Evolutionary conservation across 345 rosid species (phyloP).

Genomic region (Rubroshorea leprosula): DNA sequence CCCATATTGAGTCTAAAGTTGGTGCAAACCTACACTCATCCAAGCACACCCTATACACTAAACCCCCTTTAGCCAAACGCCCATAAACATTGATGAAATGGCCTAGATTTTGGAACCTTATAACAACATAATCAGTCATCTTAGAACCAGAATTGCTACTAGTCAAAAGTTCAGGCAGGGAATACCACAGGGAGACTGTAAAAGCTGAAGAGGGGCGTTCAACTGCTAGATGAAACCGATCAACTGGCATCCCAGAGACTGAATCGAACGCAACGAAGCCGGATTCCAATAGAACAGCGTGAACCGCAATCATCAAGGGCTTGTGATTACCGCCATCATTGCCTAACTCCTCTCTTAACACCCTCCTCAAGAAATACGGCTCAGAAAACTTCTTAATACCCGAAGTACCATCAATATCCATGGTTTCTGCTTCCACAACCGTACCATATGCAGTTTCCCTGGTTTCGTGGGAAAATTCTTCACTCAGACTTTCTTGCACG

Average conservation of each 20-base stretch:
- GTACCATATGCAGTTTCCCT: slow-evolving; percentile 9
- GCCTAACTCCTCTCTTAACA: slow-evolving; percentile 43
- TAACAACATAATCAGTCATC: slow-evolving; percentile 27
- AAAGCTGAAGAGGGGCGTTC: slow-evolving; percentile 23
- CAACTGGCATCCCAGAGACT: slow-evolving; percentile 25
- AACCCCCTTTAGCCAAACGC: background rate
- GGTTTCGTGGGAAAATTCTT: slow-evolving; percentile 25
- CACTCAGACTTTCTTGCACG: background rate
- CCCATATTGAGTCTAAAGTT: no score
- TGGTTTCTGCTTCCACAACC: slow-evolving; percentile 1
- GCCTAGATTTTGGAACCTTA: slow-evolving; percentile 46
- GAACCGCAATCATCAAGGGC: slow-evolving; percentile 49
- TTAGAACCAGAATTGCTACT: slow-evolving; percentile 8
- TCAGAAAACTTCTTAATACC: slow-evolving; percentile 32
- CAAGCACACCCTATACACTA: slow-evolving; percentile 33
- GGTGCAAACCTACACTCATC: slow-evolving; percentile 29
- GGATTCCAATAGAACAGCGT: slow-evolving; percentile 63
- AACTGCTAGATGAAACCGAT: slow-evolving; percentile 36
- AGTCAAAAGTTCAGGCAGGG: slow-evolving; percentile 41
- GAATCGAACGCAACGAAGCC: slow-evolving; percentile 52
- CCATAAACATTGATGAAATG: slow-evolving; percentile 41
- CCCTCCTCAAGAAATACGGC: slow-evolving; percentile 54
- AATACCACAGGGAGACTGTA: slow-evolving; percentile 44
- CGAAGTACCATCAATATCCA: slow-evolving; percentile 27
- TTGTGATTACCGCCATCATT: slow-evolving; percentile 28